phyloP scores from a whole-genome alignment of 1,139 yeast species.

The Debaryomycetaceae sp. region DNA sequence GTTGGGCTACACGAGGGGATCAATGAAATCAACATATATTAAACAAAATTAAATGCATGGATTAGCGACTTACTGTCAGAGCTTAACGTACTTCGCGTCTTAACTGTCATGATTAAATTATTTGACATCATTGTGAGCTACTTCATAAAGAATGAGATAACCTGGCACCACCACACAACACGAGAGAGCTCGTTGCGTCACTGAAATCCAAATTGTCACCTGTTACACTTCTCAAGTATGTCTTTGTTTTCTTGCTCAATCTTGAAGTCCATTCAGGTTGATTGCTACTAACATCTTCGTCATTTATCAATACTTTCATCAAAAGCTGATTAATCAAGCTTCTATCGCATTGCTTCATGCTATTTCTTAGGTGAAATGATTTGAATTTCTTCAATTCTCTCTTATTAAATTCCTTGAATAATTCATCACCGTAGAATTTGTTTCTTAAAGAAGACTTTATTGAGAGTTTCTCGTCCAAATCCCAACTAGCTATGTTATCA shows the following conservation, averaged over 20 bases:
- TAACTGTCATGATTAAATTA: too few species aligned
- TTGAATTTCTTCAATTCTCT: conserved; percentile 27
- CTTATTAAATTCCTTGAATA: conserved; percentile 22
- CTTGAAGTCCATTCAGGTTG: conserved; percentile 10
- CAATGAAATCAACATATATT: too few species aligned
- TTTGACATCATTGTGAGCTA: not conserved
- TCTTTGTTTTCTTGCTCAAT: not conserved
- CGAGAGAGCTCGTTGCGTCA: conserved; percentile 16
- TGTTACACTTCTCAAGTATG: not conserved
- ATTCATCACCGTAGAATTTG: conserved; percentile 35
- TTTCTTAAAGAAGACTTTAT: conserved; percentile 12
- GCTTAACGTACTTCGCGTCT: too few species aligned
- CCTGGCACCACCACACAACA: conserved; percentile 28
- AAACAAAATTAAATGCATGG: too few species aligned
- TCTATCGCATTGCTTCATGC: conserved; percentile 15
- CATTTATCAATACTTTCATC: conserved; percentile 2
- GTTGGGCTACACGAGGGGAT: too few species aligned
- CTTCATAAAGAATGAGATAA: conserved; percentile 29
- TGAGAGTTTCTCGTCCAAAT: conserved; percentile 35
- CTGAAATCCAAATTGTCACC: conserved; percentile 4
- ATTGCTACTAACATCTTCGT: conserved; percentile 1
- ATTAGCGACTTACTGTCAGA: too few species aligned
- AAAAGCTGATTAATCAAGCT: conserved; percentile 3
- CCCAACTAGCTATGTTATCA: conserved; percentile 47
- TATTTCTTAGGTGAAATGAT: conserved; percentile 16